These are phyloP conservation scores for Pleurotus salmoneostramineus DNA, from an alignment of 768 basidiomycete species.

Conservation along the genomic window DNA sequence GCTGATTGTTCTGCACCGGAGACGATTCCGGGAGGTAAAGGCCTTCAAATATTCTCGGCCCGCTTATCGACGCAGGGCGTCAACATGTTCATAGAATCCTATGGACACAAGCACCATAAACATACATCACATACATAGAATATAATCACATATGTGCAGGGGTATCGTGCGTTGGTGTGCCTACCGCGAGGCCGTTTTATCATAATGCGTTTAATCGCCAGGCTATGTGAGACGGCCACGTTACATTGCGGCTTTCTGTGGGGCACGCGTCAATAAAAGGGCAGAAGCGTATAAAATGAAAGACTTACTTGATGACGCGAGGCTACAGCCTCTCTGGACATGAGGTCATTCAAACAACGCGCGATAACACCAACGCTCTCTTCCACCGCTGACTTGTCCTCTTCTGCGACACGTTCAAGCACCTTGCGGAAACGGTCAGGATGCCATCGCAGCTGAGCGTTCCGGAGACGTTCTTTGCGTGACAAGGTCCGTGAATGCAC, in stretches of 20 bases:
- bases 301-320: slow-evolving; percentile 8
- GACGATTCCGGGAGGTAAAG: too few relatives aligned
- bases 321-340: slow-evolving; percentile 33
- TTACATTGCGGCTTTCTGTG: background rate
- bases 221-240: background rate
- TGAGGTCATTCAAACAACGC: slow-evolving; percentile 63
- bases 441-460: slow-evolving; percentile 74
- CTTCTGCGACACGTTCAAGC: slow-evolving; percentile 44
- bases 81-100: too few relatives aligned
- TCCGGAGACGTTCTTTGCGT: slow-evolving; percentile 62
- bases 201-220: too few relatives aligned
- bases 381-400: slow-evolving; percentile 51
- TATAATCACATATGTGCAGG: too few relatives aligned
- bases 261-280: background rate
- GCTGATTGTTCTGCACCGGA: too few relatives aligned
- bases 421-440: slow-evolving; percentile 71
- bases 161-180: too few relatives aligned
- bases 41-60: too few relatives aligned
- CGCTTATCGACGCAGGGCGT: too few relatives aligned
- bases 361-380: slow-evolving; percentile 64
- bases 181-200: too few relatives aligned
- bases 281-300: background rate
- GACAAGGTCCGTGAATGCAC: slow-evolving; percentile 55
- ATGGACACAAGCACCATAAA: too few relatives aligned
- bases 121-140: too few relatives aligned